A percentile compares a stretch with the other conserved stretches of the same genome.
Evolutionary conservation across 2,329 filamentous ascomycete genomes (phyloP).

Genomic region (Diaporthe vexans): DNA sequence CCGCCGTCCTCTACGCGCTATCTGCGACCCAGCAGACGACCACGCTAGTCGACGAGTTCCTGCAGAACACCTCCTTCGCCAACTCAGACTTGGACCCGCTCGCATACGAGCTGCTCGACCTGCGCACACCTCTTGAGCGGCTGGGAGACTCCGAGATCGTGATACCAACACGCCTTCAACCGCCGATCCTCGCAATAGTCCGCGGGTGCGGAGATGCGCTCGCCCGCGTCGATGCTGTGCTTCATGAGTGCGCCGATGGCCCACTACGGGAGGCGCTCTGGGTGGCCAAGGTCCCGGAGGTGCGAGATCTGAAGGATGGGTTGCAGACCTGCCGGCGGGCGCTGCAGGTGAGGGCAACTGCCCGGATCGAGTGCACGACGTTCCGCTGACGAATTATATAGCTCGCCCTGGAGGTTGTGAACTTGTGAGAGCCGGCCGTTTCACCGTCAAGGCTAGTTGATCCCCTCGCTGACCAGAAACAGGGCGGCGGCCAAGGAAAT

Average conservation of each 20-base stretch:
- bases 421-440: slow-evolving; percentile 14
- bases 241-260: slow-evolving; percentile 21
- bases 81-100: slow-evolving; percentile 33
- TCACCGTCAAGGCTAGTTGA: not conserved
- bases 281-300: slow-evolving; percentile 19
- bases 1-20: slow-evolving; percentile 35
- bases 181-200: slow-evolving; percentile 33
- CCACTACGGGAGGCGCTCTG: slow-evolving; percentile 24
- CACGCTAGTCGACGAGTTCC: slow-evolving; percentile 31
- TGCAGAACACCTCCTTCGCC: slow-evolving; percentile 25
- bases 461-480: not conserved
- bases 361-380: not conserved
- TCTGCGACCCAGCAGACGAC: slow-evolving; percentile 34
- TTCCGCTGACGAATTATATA: not conserved
- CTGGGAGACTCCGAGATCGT: slow-evolving; percentile 35
- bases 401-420: slow-evolving; percentile 39
- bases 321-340: slow-evolving; percentile 39
- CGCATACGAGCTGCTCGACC: slow-evolving; percentile 39
- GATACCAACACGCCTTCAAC: slow-evolving; percentile 34
- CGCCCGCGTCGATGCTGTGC: slow-evolving; percentile 35
- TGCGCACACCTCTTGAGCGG: slow-evolving; percentile 34
- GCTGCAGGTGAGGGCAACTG: slow-evolving; percentile 12
- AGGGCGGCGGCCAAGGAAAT: slow-evolving; percentile 34
- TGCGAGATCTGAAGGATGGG: slow-evolving; percentile 22
- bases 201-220: slow-evolving; percentile 38